Base-by-base conservation (phyloP, 2,329 filamentous ascomycete species). In the Alternaria incomplexa region DNA sequence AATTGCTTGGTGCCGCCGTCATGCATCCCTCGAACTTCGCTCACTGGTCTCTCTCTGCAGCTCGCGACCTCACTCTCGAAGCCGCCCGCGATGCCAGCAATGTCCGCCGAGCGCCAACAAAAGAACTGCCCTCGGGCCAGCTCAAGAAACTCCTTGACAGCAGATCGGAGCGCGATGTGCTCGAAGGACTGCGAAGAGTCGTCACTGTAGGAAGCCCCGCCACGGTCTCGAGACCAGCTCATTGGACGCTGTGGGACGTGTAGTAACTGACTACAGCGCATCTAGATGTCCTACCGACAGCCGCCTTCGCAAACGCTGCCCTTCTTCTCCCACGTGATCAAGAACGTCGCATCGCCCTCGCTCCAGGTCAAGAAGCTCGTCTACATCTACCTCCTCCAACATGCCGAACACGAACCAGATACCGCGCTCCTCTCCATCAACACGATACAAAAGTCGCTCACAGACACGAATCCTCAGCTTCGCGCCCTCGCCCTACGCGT, bases 301-400 rank as follows among this genome's bases (percentile, higher is more conserved):
- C 91, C 93, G 70, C 76, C 71, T 28, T 77, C 76, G 51, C 75
- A 78, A 53, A 97, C 93, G 61, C 86, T 97, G 3, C 90, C 92
- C 22, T 97, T 95, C 85, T 99, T 99, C 85, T 97, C 95, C n/a
- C 92, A 93, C 23, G 92, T 99, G 58, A 93, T 99, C 79, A 99
- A 99, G 84, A 99, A 98, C 73, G 93, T 97, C 63, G 95, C 95
- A 26, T 97, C 93, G 40, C 91, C 94, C 13, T 97, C 93, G 74
- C 87, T 97, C 73, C 93, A 97, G 76, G 94, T 98, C 81, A 96
- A 97, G 83, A 98, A 98, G 81, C 89, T 99, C 59, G 96, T 99
- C 66, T 99, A 99, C 84, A 97, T 97, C 78, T 99, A 97, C 82
- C 89, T 99, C 65, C 91, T 98, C 64, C 93, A 96, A 78, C 94